Evolutionary conservation across 257 asterid species (phyloP), one percentile per base, ranked within the genome.

Genomic region (Paulownia fortunei): DNA sequence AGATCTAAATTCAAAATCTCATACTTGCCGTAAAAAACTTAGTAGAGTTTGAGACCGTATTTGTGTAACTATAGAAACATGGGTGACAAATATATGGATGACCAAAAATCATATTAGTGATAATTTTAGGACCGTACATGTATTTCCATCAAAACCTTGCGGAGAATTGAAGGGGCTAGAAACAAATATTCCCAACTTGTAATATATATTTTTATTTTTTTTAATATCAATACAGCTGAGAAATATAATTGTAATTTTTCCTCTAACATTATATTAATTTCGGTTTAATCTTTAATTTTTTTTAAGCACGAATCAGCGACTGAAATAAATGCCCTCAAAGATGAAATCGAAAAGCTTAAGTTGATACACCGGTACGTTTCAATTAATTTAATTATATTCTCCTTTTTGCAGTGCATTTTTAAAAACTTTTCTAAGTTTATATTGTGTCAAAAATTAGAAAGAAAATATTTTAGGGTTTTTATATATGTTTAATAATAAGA

Each of bases 271-370:
- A n/a, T n/a, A n/a, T n/a, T n/a, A n/a, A n/a, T n/a, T n/a, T n/a
- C n/a, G n/a, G n/a, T 16, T 32, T 60, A 2, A 19, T 19, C 26
- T 74, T 18, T 42, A 4, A 30, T n/a, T 69, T 8, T n/a, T n/a
- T 47, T 46, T 5, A 16, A 88, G 91, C 73, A 78, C 19, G 88
- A 87, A 42, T 34, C 71, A 5, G 77, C 78, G 54, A 66, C 82
- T 47, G 91, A 90, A 44, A 49, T 82, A 44, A 80, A 74, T 36
- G 83, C 84, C 15, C 85, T 94, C 16, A 87, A 79, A 62, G 73
- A 79, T 30, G 95, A 94, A 84, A 69, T 90, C 60, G 87, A 86
- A 60, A 85, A 65, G 81, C 86, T 92, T 58, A 88, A 83, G 10
- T 36, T 76, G 74, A 42, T 78, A 80, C 84, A 88, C 8, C 65